These are phyloP conservation scores for Russula sp. DNA, from an alignment of 768 basidiomycete genomes.

Conservation along the genomic window DNA sequence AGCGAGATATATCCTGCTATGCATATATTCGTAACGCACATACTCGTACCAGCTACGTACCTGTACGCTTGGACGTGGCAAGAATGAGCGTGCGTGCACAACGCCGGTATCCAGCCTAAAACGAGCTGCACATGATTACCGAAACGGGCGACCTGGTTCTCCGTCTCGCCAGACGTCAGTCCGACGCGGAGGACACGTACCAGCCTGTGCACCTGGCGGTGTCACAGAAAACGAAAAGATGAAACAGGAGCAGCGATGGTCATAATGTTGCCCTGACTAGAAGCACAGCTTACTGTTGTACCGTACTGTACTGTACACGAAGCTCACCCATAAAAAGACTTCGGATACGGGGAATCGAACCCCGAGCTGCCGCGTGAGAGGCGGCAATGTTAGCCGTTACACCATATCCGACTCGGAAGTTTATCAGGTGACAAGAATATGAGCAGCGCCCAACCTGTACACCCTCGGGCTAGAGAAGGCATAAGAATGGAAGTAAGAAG, in stretches of 20 bases:
- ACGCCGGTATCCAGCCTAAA: not conserved
- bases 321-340: not conserved
- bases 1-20: slow-evolving; percentile 16
- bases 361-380: slow-evolving; percentile 39
- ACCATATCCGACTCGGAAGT: slow-evolving; percentile 30
- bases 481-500: too few relatives aligned
- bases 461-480: too few relatives aligned
- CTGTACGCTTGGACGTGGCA: not conserved
- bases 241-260: too few relatives aligned
- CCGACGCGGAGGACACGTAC: too few relatives aligned
- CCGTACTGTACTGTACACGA: too few relatives aligned
- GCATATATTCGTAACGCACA: slow-evolving; percentile 9
- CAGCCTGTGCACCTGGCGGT: too few relatives aligned
- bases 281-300: too few relatives aligned
- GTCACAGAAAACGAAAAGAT: too few relatives aligned
- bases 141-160: not conserved
- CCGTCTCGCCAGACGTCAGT: too few relatives aligned
- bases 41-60: not conserved
- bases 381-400: slow-evolving; percentile 37
- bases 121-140: not conserved
- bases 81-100: not conserved
- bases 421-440: not conserved
- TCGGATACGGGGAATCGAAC: slow-evolving; percentile 40
- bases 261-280: too few relatives aligned
- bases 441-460: not conserved